phyloP scores from a whole-genome alignment of 768 basidiomycete genomes.

The Podaxis sp. region DNA sequence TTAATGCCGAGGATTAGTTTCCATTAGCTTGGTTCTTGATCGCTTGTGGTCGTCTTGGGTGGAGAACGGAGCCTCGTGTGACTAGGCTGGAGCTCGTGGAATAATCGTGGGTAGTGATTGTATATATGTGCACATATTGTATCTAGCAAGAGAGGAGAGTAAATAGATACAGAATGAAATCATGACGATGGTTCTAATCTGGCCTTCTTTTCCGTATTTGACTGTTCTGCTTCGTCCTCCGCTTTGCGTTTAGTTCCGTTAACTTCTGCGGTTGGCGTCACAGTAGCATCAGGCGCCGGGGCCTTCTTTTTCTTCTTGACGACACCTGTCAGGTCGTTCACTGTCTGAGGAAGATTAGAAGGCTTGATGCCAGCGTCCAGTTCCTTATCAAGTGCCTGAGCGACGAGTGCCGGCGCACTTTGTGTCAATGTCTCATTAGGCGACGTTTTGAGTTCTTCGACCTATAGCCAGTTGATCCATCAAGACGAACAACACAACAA shows the following conservation, averaged over 20 bases:
- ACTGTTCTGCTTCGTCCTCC: slow-evolving; percentile 50
- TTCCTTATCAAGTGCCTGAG: slow-evolving; percentile 70
- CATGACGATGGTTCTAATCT: slow-evolving; percentile 45
- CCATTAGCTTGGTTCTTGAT: not conserved
- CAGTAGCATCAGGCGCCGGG: slow-evolving; percentile 23
- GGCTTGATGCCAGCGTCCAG: slow-evolving; percentile 46
- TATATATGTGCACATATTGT: slow-evolving; percentile 10
- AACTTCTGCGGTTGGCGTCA: slow-evolving; percentile 21
- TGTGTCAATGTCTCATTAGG: slow-evolving; percentile 57
- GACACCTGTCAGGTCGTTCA: slow-evolving; percentile 83
- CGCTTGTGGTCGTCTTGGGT: not conserved
- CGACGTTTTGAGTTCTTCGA: slow-evolving; percentile 86
- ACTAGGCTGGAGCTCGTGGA: not conserved
- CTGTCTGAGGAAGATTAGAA: slow-evolving; percentile 37
- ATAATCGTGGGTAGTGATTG: not conserved
- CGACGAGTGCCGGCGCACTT: slow-evolving; percentile 70
- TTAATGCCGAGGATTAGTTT: too few species aligned
- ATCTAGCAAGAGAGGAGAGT: slow-evolving; percentile 17
- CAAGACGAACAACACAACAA: not conserved
- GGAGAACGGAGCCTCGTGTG: not conserved
- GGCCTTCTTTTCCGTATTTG: slow-evolving; percentile 63
- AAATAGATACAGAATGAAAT: slow-evolving; percentile 5
- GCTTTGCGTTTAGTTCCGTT: slow-evolving; percentile 64
- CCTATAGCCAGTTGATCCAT: slow-evolving; percentile 40
- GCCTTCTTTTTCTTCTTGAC: slow-evolving; percentile 89